phyloP scores from a whole-genome alignment of 345 rosid genomes.

The Limnanthes douglasii region DNA sequence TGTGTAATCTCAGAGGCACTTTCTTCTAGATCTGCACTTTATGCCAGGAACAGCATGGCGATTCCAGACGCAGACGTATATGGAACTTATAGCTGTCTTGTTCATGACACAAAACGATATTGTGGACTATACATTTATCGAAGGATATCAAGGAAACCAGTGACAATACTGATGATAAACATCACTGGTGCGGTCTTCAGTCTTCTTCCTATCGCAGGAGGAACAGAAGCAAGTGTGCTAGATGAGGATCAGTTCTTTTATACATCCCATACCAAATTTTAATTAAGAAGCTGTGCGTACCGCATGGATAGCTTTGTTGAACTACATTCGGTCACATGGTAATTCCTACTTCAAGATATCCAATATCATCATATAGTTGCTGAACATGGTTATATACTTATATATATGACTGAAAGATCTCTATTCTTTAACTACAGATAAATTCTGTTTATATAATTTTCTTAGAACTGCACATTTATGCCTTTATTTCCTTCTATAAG shows the following conservation, averaged over 20 bases:
- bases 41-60: slow-evolving; percentile 90
- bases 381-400: too few species aligned
- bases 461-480: too few species aligned
- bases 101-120: slow-evolving; percentile 3
- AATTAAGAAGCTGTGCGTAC: slow-evolving; percentile 50
- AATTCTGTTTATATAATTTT: too few species aligned
- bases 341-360: too few species aligned
- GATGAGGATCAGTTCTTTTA: slow-evolving; percentile 67
- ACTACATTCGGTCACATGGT: too few species aligned
- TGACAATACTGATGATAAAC: slow-evolving; percentile 76
- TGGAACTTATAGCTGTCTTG: slow-evolving; percentile 18
- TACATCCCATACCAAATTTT: slow-evolving; percentile 76
- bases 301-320: slow-evolving; percentile 90
- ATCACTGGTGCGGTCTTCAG: slow-evolving; percentile 95
- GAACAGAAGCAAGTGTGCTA: slow-evolving; percentile 48
- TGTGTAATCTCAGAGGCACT: slow-evolving; percentile 43
- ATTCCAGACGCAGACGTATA: slow-evolving; percentile 89
- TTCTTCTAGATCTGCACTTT: slow-evolving; percentile 51
- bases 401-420: too few species aligned
- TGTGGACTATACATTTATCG: slow-evolving; percentile 10
- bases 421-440: too few species aligned
- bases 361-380: too few species aligned
- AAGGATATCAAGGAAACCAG: slow-evolving; percentile 64
- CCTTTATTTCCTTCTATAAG: too few species aligned
- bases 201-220: slow-evolving; percentile 83